These are phyloP conservation scores for Fagus sylvatica DNA, from an alignment of 306 rosid genomes.

Conservation along the genomic window DNA sequence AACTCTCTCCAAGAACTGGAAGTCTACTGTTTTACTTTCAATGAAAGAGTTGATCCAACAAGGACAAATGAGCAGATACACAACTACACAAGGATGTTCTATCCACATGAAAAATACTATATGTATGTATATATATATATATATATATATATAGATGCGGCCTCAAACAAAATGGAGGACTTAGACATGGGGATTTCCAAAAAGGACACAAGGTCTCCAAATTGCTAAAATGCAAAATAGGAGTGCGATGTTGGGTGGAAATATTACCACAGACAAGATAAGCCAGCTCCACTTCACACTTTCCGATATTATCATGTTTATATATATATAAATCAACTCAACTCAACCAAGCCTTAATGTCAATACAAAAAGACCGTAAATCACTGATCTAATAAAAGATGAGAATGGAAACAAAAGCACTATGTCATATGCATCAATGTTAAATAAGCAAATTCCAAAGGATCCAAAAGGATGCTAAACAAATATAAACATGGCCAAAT, in stretches of 20 bases:
- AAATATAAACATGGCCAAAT: conserved; percentile 7
- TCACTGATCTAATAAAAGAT: not conserved
- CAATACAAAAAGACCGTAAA: not conserved
- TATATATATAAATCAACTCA: not conserved
- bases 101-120: not conserved
- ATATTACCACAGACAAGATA: too few species aligned
- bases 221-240: too few species aligned
- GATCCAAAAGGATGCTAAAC: not conserved
- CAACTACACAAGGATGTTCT: not conserved
- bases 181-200: too few species aligned
- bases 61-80: not conserved
- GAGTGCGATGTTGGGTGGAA: too few species aligned
- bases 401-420: not conserved
- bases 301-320: not conserved
- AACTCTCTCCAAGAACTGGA: not conserved
- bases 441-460: not conserved
- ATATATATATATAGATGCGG: too few species aligned
- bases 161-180: too few species aligned
- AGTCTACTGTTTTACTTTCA: not conserved
- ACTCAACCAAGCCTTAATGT: too few species aligned
- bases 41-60: not conserved
- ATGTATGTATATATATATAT: too few species aligned
- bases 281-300: too few species aligned
- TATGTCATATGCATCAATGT: not conserved
- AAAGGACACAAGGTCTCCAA: too few species aligned